These are phyloP conservation scores for Neurospora sp. DNA, from an alignment of 495 filamentous ascomycete species.

Conservation along the genomic window DNA sequence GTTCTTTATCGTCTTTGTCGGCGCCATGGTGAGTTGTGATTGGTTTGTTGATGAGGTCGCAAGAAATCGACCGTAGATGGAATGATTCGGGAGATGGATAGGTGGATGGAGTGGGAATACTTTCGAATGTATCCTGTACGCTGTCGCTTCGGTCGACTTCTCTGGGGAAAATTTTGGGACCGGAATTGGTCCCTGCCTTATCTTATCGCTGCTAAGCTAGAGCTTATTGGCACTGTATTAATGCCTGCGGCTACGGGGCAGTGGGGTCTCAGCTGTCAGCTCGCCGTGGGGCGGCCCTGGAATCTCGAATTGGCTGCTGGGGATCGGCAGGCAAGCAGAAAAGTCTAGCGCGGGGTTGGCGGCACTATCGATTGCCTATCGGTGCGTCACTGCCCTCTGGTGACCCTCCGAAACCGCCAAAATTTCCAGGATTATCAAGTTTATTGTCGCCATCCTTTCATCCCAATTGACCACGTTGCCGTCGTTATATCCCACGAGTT, in stretches of 20 bases:
- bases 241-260: neutral
- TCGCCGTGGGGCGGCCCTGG: neutral
- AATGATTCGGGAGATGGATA: neutral
- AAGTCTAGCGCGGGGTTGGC: neutral
- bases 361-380: neutral
- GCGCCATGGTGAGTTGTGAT: slow-evolving; percentile 31
- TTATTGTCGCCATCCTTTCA: neutral
- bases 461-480: neutral
- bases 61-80: neutral
- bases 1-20: slow-evolving; percentile 44
- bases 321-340: neutral
- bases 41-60: neutral
- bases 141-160: neutral
- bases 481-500: neutral
- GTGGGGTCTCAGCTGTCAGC: neutral
- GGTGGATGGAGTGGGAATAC: neutral
- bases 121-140: neutral
- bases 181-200: neutral
- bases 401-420: neutral
- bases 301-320: neutral
- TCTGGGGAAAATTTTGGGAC: neutral
- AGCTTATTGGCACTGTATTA: neutral
- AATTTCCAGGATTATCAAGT: neutral
- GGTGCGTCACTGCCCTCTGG: neutral
- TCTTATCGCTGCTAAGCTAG: neutral